Conservation (phyloP, 2,329 filamentous ascomycete genomes). For the Penicillium sp. region DNA sequence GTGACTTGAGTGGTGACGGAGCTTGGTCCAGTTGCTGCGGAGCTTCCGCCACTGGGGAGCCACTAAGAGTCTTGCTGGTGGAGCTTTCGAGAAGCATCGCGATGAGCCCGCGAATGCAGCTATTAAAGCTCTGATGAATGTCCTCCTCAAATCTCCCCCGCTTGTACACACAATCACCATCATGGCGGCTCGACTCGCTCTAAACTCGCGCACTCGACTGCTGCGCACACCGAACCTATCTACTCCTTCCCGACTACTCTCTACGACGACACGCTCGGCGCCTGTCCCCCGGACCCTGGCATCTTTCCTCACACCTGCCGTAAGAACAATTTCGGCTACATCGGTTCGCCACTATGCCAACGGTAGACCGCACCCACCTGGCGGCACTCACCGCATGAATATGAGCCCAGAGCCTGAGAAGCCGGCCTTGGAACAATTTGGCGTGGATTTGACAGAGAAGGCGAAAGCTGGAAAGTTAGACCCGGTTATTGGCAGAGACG, state of each 20-base stretch:
- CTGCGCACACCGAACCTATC: slow-evolving; percentile 33
- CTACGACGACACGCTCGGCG: slow-evolving; percentile 26
- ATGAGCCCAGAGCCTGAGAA: slow-evolving; percentile 77
- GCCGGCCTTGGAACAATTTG: slow-evolving; percentile 85
- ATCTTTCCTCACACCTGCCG: slow-evolving; percentile 17
- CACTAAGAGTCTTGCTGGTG: slow-evolving; percentile 35
- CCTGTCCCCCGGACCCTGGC: slow-evolving; percentile 24
- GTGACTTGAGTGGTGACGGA: slow-evolving; percentile 37
- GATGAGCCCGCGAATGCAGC: slow-evolving; percentile 17
- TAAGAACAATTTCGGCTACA: slow-evolving; percentile 15
- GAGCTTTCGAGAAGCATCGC: slow-evolving; percentile 45
- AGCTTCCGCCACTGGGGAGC: slow-evolving; percentile 31
- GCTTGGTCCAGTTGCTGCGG: slow-evolving; percentile 27
- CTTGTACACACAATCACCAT: slow-evolving; percentile 3
- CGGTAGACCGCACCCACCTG: slow-evolving; percentile 77
- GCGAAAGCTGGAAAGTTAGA: slow-evolving; percentile 90
- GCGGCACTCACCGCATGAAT: slow-evolving; percentile 93
- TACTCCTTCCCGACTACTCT: slow-evolving; percentile 25
- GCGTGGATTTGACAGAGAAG: slow-evolving; percentile 82
- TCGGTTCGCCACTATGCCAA: slow-evolving; percentile 57
- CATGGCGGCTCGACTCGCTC: slow-evolving; percentile 41
- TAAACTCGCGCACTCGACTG: slow-evolving; percentile 34
- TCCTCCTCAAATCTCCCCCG: neutral
- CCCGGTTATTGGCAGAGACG: slow-evolving; percentile 90
- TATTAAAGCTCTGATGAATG: slow-evolving; percentile 15